Evolutionary conservation across 345 rosid genomes (phyloP).

Genomic region (Jatropha curcas): DNA sequence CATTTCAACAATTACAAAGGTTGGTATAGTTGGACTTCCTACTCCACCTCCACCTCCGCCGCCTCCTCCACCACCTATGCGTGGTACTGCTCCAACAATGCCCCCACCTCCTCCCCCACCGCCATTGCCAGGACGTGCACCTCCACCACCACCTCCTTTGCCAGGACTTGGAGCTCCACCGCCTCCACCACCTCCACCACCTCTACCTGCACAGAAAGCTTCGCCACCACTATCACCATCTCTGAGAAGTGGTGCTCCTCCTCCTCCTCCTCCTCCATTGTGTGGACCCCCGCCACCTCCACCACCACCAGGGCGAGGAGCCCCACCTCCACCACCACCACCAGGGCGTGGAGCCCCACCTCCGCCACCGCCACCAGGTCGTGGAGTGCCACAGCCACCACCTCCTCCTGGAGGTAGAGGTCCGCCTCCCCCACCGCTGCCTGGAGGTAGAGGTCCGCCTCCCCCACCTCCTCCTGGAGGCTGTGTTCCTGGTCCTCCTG

Average conservation of each 20-base stretch:
- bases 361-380: constrained; percentile 32
- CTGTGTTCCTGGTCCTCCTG: constrained; percentile 55
- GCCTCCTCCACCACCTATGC: neutral
- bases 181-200: constrained; percentile 22
- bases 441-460: neutral
- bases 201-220: neutral
- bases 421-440: constrained; percentile 32
- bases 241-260: constrained; percentile 24
- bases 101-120: constrained; percentile 9
- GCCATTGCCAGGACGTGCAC: constrained; percentile 9
- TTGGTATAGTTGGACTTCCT: neutral
- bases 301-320: constrained; percentile 23
- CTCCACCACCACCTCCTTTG: constrained; percentile 28
- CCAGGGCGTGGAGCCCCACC: constrained; percentile 21
- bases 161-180: neutral
- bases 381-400: constrained; percentile 11
- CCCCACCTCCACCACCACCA: constrained; percentile 30
- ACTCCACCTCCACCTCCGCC: constrained; percentile 12
- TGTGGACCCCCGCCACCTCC: constrained; percentile 37
- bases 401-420: constrained; percentile 26
- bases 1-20: neutral
- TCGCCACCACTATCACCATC: constrained; percentile 32
- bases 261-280: constrained; percentile 39
- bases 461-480: constrained; percentile 57
- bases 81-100: constrained; percentile 7